Percentiles rank a stretch among this genome's conserved stretches.
Evolutionary conservation across 1,284 basidiomycete genomes (phyloP).

Genomic region (Cronartium quercuum): DNA sequence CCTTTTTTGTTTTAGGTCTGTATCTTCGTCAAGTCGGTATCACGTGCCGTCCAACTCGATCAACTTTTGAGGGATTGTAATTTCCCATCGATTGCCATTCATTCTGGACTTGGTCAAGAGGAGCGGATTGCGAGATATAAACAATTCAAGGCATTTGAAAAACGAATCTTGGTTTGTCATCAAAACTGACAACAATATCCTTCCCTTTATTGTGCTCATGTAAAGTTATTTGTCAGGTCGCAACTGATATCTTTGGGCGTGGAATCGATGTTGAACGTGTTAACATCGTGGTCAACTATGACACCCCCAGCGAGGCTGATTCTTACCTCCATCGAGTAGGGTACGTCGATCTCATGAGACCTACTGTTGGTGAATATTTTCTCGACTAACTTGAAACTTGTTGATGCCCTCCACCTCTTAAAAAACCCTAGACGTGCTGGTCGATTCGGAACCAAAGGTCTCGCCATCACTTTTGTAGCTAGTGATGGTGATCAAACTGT

Average conservation of each 20-base stretch:
- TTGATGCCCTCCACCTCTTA: background rate
- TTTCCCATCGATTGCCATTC: slow-evolving; percentile 96
- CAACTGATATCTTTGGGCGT: slow-evolving; percentile 93
- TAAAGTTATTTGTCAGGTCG: slow-evolving; percentile 48
- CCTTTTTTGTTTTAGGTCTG: slow-evolving; percentile 64
- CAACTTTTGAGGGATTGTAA: slow-evolving; percentile 94
- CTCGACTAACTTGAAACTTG: background rate
- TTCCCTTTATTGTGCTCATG: background rate
- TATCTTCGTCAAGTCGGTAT: slow-evolving; percentile 98
- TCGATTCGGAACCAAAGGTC: slow-evolving; percentile 98
- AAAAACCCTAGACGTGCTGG: slow-evolving; percentile 69
- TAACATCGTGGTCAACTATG: slow-evolving; percentile 75
- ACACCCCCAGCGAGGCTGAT: slow-evolving; percentile 93
- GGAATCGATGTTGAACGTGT: slow-evolving; percentile 97
- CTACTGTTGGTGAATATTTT: background rate
- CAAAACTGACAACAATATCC: background rate
- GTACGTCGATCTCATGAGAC: background rate
- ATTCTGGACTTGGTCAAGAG: slow-evolving; percentile 87
- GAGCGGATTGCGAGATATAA: slow-evolving; percentile 97
- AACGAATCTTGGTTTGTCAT: slow-evolving; percentile 66
- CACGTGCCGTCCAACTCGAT: slow-evolving; percentile 92
- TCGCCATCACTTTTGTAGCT: slow-evolving; percentile 95
- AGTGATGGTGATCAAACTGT: slow-evolving; percentile 88
- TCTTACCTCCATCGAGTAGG: slow-evolving; percentile 98
- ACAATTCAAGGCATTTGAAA: slow-evolving; percentile 99